Conservation (phyloP, 139 green algal genomes). For the Micractinium conductrix region DNA sequence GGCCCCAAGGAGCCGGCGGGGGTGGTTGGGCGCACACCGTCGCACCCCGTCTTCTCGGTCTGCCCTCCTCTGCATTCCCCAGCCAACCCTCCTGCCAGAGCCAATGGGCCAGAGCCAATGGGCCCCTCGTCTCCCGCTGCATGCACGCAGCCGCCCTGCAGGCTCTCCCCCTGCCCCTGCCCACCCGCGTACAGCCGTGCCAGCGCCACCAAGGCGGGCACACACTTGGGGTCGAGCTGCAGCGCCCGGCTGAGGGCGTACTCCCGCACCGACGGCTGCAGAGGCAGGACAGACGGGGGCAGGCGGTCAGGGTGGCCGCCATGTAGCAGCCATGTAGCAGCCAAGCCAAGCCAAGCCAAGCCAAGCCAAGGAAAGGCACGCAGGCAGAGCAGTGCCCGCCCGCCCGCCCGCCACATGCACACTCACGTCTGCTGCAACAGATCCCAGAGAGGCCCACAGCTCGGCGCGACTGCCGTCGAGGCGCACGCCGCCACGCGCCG, state of each 20-base stretch:
- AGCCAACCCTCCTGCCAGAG: conserved; percentile 27
- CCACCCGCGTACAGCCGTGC: conserved; percentile 68
- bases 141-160: not conserved
- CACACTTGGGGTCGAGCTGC: conserved; percentile 73
- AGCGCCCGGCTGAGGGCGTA: conserved; percentile 69
- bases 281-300: not conserved
- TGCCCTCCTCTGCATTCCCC: not conserved
- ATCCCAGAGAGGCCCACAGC: conserved; percentile 69
- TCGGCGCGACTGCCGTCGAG: conserved; percentile 54
- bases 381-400: too few relatives aligned
- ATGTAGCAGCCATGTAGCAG: not conserved
- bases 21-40: not conserved
- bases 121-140: not conserved
- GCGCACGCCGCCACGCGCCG: conserved; percentile 53
- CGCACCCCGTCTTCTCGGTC: too few relatives aligned
- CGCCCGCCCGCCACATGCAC: too few relatives aligned
- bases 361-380: too few relatives aligned
- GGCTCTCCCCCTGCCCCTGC: not conserved
- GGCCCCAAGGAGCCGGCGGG: not conserved
- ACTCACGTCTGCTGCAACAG: conserved; percentile 17
- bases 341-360: too few relatives aligned
- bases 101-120: not conserved
- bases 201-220: conserved; percentile 72
- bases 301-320: not conserved
- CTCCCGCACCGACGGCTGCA: conserved; percentile 51